Conservation (phyloP, 2,329 filamentous ascomycete species). For the Talaromyces islandicus region DNA sequence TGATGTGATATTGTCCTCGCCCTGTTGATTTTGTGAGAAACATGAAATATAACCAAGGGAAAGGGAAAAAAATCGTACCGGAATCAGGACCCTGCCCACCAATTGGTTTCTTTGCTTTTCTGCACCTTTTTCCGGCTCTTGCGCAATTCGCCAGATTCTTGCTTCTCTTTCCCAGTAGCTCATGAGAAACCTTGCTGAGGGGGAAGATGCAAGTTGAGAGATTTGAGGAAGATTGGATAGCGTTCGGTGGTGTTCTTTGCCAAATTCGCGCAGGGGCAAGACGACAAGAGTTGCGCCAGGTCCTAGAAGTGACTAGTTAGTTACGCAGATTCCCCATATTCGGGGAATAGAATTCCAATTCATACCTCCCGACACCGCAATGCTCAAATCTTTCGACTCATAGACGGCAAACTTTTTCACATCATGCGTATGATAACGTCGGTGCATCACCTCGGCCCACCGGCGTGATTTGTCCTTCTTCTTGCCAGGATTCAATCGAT, state of each 20-base stretch:
- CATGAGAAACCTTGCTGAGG: constrained; percentile 67
- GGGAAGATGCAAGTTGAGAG: constrained; percentile 66
- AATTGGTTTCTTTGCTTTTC: constrained; percentile 40
- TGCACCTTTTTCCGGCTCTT: constrained; percentile 43
- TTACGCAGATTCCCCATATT: constrained; percentile 25
- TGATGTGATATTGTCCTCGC: constrained; percentile 77
- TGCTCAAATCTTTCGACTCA: constrained; percentile 74
- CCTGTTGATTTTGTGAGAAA: constrained; percentile 30
- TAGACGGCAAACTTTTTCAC: constrained; percentile 92
- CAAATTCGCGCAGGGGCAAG: constrained; percentile 70
- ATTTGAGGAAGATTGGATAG: constrained; percentile 80
- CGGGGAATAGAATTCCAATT: background rate
- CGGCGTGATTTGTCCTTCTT: constrained; percentile 52
- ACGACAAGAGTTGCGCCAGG: constrained; percentile 80
- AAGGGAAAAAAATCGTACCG: constrained; percentile 35
- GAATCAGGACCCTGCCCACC: constrained; percentile 60
- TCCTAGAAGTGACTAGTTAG: constrained; percentile 44
- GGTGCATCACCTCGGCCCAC: constrained; percentile 83
- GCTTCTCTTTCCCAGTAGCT: constrained; percentile 92
- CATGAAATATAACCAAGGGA: constrained; percentile 24
- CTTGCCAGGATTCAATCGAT: constrained; percentile 54
- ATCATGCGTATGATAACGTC: constrained; percentile 85
- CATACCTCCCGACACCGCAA: constrained; percentile 83
- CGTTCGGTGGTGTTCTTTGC: constrained; percentile 71
- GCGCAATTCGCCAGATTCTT: constrained; percentile 66